phyloP scores from a whole-genome alignment of 2,329 filamentous ascomycete species.

The Scortechinia acanthostroma region DNA sequence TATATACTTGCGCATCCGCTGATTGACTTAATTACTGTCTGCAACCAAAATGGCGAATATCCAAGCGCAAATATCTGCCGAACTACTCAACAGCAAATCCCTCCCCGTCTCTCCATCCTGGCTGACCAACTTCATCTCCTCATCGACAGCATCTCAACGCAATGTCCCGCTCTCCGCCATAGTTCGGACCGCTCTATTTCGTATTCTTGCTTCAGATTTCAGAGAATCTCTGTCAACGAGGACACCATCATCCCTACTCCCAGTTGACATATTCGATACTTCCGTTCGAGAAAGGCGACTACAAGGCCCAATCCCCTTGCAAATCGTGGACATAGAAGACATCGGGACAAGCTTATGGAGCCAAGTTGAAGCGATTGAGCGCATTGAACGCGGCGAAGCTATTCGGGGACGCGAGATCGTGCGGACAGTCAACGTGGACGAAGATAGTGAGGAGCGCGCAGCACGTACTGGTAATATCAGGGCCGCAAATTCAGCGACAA shows the following conservation, averaged over 20 bases:
- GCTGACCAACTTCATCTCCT: not conserved
- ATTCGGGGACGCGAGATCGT: constrained; percentile 58
- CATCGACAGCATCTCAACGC: not conserved
- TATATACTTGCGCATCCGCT: too few relatives aligned
- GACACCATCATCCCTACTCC: not conserved
- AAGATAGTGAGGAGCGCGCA: constrained; percentile 18
- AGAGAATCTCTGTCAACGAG: not conserved
- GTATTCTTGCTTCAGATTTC: not conserved
- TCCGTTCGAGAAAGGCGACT: not conserved
- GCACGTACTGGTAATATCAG: not conserved
- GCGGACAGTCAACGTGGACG: constrained; percentile 26
- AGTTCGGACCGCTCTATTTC: not conserved
- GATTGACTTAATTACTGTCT: too few relatives aligned
- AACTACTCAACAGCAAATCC: not conserved
- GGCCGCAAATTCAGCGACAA: not conserved
- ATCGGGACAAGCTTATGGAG: constrained; percentile 57
- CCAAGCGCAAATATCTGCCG: not conserved
- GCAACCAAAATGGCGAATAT: too few relatives aligned
- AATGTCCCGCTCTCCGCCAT: not conserved
- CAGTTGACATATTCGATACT: not conserved
- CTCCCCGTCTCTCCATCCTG: not conserved
- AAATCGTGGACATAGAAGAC: constrained; percentile 62
- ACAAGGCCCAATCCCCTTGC: constrained; percentile 13
- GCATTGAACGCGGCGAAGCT: constrained; percentile 40
- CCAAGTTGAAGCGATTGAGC: constrained; percentile 57